These are phyloP conservation scores for Chalaropsis ovoidea DNA, from an alignment of 2,329 filamentous ascomycete genomes.

Conservation along the genomic window DNA sequence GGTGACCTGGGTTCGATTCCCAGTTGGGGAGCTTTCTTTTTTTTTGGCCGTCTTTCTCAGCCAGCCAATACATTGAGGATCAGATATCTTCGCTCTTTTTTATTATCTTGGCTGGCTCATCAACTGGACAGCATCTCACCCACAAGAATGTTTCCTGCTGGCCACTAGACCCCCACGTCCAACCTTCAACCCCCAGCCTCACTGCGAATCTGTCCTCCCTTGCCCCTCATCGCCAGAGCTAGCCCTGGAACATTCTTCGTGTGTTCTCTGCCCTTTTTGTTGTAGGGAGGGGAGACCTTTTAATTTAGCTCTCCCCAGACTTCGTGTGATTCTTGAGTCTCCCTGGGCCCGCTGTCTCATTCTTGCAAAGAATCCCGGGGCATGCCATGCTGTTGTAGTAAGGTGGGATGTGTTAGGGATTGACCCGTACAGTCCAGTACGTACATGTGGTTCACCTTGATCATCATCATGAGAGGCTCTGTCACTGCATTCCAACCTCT, in stretches of 20 bases:
- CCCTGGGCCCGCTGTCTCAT: background rate
- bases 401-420: background rate
- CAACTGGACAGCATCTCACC: background rate
- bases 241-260: background rate
- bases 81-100: no score
- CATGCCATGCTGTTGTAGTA: background rate
- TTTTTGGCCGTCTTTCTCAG: background rate
- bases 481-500: background rate
- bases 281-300: background rate
- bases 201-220: background rate
- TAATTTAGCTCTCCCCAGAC: background rate
- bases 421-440: no score
- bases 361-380: background rate
- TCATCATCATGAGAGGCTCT: background rate
- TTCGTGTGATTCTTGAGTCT: background rate
- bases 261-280: background rate
- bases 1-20: constrained; percentile 14
- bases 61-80: background rate
- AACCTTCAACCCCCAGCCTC: background rate
- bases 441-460: background rate
- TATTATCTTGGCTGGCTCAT: no score
- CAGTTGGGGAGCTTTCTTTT: constrained; percentile 10
- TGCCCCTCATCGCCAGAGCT: constrained; percentile 1
- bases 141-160: background rate
- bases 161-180: background rate